These are phyloP conservation scores for Podospora appendiculata DNA, from an alignment of 495 filamentous ascomycete species.

Conservation along the genomic window DNA sequence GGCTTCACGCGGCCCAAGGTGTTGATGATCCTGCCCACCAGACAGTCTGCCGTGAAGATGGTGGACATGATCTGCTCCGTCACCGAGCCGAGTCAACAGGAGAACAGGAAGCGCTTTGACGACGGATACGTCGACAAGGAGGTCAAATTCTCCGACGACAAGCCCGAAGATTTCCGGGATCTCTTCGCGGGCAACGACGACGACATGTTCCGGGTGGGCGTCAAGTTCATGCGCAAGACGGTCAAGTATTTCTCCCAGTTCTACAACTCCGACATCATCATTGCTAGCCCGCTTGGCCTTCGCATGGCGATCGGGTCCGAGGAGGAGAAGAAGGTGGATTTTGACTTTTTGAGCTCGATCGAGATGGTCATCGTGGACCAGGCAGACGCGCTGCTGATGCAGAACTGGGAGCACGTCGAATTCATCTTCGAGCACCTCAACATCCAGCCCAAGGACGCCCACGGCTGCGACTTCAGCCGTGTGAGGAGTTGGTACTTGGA, in stretches of 20 bases:
- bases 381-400: conserved; percentile 89
- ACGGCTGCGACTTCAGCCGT: conserved; percentile 89
- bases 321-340: conserved; percentile 70
- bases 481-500: conserved; percentile 91
- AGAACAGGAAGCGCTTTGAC: conserved; percentile 87
- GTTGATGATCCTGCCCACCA: conserved; percentile 79
- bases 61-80: conserved; percentile 66
- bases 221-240: conserved; percentile 94
- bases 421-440: conserved; percentile 89
- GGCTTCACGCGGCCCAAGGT: conserved; percentile 94
- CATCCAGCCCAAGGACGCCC: conserved; percentile 77
- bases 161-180: conserved; percentile 81
- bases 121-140: conserved; percentile 64
- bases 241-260: conserved; percentile 93
- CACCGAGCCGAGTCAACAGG: conserved; percentile 79
- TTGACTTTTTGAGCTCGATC: conserved; percentile 87
- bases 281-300: conserved; percentile 81
- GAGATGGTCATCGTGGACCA: conserved; percentile 87
- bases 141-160: conserved; percentile 60
- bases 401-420: conserved; percentile 96
- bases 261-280: conserved; percentile 91
- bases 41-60: conserved; percentile 70
- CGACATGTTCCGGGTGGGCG: conserved; percentile 86
- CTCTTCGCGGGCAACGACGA: conserved; percentile 92
- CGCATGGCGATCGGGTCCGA: conserved; percentile 81